Base-by-base conservation (phyloP, 2,329 filamentous ascomycete genomes). In the Aspergillus japonicus region DNA sequence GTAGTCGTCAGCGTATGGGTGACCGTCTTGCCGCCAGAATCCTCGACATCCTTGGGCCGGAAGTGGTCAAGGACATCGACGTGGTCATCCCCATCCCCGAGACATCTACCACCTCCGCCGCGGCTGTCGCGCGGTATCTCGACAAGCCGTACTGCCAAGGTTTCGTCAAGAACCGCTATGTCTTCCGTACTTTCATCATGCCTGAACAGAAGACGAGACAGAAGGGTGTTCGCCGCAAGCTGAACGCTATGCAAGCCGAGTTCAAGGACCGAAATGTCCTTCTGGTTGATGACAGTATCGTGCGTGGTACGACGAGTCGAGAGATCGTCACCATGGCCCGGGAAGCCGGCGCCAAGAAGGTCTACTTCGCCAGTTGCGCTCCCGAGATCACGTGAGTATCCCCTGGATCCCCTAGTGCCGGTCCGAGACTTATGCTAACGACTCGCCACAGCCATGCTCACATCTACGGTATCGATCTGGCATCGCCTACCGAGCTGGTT, bases 151-250 rank as follows among this genome's bases (percentile, higher is more conserved):
- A 90, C 70, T 88, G 85, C 60, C 89, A 91, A 71, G 92, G 88
- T 2, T 94, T 96, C 68, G 88, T 96, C 64, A 96, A 95, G 82
- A 96, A 96, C 76, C 85, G 91, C 55, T 96, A 96, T 73, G 89
- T 96, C 61, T 92, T 91, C 82, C 85, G 91, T 53, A 96, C 91
- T 0, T 95, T 94, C 74, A 94, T 92, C 72, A 90, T 91, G 88
- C 88, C 93, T 1, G 89, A 89, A 29, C 93, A 97, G 75, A 86
- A 86, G 66, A 85, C 87, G 19, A 84, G 93, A 4, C 87, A 95
- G 70, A 94, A 94, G 77, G 89, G 91, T 66, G 92, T 98, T 10
- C 88, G 94, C 4, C 86, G 93, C 52, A 98, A 98, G 79, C 83
- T 98, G 44, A 94, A 90, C 62, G 87, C 93, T 21, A 96, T 97